Evolutionary conservation across 805 yeast genomes (phyloP).

Genomic region (Schwanniomyces polymorphus): DNA sequence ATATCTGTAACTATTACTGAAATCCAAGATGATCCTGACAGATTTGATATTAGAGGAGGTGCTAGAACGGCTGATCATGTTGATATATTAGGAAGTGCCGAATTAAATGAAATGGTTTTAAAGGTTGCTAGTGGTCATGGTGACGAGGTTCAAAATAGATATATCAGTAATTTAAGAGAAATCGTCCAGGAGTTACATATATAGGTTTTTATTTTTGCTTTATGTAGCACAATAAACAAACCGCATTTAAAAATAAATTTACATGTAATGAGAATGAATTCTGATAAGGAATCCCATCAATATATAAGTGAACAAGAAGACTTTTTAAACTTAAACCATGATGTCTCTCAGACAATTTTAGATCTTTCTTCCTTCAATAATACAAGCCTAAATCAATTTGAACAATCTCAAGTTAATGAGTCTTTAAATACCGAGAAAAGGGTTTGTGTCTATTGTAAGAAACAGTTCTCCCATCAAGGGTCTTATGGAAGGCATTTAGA

Average conservation of each 20-base stretch:
- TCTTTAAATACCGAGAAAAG: conserved; percentile 16
- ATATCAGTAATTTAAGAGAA: conserved; percentile 57
- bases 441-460: conserved; percentile 53
- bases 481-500: conserved; percentile 63
- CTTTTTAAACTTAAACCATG: background rate
- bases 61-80: conserved; percentile 98
- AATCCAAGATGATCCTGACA: conserved; percentile 88
- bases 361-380: background rate
- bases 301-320: conserved; percentile 1
- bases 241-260: background rate
- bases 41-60: conserved; percentile 94
- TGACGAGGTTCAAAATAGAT: conserved; percentile 58
- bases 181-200: conserved; percentile 62
- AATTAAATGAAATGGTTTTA: conserved; percentile 80
- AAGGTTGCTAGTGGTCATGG: conserved; percentile 84
- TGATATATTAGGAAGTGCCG: conserved; percentile 92
- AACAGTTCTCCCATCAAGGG: conserved; percentile 56
- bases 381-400: background rate
- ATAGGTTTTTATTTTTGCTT: conserved; percentile 7
- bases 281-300: conserved; percentile 1
- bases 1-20: conserved; percentile 79
- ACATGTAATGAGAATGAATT: background rate
- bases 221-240: background rate
- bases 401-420: background rate
- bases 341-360: background rate